Evolutionary conservation across 805 yeast genomes (phyloP), one percentile per base, ranked within the genome.

Genomic region (Candida maris): DNA sequence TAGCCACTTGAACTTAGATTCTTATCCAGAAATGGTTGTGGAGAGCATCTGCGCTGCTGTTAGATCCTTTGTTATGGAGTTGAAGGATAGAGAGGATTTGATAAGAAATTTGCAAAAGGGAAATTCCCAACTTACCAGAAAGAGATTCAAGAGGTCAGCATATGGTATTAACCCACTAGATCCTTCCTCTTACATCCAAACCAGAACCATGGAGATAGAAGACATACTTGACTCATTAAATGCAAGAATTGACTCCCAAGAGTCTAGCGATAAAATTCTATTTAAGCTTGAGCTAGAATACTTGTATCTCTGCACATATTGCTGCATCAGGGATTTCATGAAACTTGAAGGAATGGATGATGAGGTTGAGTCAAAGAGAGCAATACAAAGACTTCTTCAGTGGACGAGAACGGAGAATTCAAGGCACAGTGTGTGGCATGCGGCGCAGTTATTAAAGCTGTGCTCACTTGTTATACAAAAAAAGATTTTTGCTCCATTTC

Each of bases 341-440:
- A 37, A 37, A 18, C 19, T 37, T 19, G 40, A 37, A 17, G 40
- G 40, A 21, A 37, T 37, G 40, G 40, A 37, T 20, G 40, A 37
- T 22, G 36, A 37, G 21, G 16, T 15, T 20, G 40, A 37, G 29
- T 37, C 40, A 6, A 37, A 37, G 14, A 32, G 21, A 17, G 40
- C 40, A 3, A 37, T 37, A 21, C 40, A 32, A 19, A 26, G 33
- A 20, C 32, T 37, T 5, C 24, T 26, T 13, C 21, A 28, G 14
- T 37, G 40, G 40, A 37, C 19, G 29, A 32, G 32, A 17, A 37
- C 40, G 6, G 40, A 37, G 22, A 37, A 37, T 19, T 26, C 40
- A 5, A 19, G 36, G 19, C 35, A 29, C n/a, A 30, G 27, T 9
- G 23, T 32, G 4, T 37, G 40, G 40, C 40, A 37, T 14, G 29